phyloP scores from a whole-genome alignment of 1,284 basidiomycete species.

The Leccinum huronense region DNA sequence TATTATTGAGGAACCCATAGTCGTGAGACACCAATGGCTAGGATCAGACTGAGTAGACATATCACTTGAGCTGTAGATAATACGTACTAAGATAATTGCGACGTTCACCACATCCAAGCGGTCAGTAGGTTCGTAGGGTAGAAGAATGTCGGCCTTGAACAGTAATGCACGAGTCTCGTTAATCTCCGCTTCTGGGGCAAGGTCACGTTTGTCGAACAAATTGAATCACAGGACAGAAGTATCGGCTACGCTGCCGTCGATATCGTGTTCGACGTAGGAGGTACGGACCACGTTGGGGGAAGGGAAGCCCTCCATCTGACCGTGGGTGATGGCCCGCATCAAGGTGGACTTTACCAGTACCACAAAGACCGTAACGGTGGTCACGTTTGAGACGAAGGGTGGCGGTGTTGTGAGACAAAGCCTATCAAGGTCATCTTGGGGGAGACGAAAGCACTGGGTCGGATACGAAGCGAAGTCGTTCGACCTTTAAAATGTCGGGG shows the following conservation, averaged over 20 bases:
- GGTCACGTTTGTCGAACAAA: conserved; percentile 85
- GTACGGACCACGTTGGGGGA: conserved; percentile 94
- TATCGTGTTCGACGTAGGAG: conserved; percentile 99
- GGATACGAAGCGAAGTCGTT: too few species aligned
- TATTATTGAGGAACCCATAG: conserved; percentile 98
- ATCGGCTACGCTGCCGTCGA: conserved; percentile 92
- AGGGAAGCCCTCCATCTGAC: conserved; percentile 98
- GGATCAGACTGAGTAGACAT: conserved; percentile 20
- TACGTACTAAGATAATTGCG: conserved; percentile 94
- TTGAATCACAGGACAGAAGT: conserved; percentile 86
- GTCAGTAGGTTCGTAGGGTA: conserved; percentile 99
- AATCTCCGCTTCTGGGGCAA: conserved; percentile 69
- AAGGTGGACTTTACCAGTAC: conserved; percentile 99
- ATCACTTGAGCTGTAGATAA: conserved; percentile 48
- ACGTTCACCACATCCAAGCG: conserved; percentile 97
- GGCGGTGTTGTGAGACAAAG: conserved; percentile 59
- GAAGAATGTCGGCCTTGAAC: conserved; percentile 97
- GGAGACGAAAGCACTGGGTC: too few species aligned
- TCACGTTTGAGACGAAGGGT: conserved; percentile 97
- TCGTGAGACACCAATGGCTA: conserved; percentile 94
- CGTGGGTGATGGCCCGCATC: conserved; percentile 95
- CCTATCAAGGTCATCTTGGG: neutral
- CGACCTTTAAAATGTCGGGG: too few species aligned
- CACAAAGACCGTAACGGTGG: conserved; percentile 97
- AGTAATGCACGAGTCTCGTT: too few species aligned